Conservation (phyloP, 2,329 filamentous ascomycete species). For the Coniochaeta prunicola region DNA sequence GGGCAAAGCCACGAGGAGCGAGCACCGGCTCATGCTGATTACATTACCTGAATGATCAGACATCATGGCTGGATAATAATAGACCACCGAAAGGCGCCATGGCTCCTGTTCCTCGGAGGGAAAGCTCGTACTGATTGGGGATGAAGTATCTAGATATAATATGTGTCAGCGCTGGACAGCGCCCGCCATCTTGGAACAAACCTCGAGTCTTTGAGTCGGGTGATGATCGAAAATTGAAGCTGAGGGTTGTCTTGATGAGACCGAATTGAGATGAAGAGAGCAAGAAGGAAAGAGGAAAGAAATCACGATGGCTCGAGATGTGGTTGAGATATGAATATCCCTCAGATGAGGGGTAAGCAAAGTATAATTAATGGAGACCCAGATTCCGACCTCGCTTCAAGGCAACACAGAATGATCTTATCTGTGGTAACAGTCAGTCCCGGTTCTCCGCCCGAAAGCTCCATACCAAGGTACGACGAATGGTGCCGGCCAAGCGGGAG, state of each 20-base stretch:
- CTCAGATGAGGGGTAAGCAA: not conserved
- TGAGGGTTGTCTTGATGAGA: no score
- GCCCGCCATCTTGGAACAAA: not conserved
- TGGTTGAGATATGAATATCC: not conserved
- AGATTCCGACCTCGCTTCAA: no score
- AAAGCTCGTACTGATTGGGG: not conserved
- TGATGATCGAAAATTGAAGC: not conserved
- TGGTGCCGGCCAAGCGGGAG: no score
- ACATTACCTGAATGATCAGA: slow-evolving; percentile 22
- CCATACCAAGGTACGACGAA: no score
- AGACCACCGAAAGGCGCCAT: slow-evolving; percentile 15
- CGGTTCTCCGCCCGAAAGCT: no score
- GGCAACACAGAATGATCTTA: no score
- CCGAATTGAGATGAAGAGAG: not conserved
- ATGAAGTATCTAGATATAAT: not conserved
- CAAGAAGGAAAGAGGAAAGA: not conserved
- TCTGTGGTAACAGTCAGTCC: no score
- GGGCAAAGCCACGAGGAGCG: slow-evolving; percentile 6
- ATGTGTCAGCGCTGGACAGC: slow-evolving; percentile 1
- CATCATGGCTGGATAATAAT: slow-evolving; percentile 10
- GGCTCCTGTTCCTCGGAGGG: slow-evolving; percentile 4
- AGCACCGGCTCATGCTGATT: slow-evolving; percentile 27
- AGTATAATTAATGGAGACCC: no score
- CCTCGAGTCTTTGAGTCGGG: not conserved
- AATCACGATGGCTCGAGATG: not conserved